A percentile compares a stretch with the other conserved stretches of the same genome.
Conservation (phyloP, 345 rosid genomes). For the Hevea brasiliensis region DNA sequence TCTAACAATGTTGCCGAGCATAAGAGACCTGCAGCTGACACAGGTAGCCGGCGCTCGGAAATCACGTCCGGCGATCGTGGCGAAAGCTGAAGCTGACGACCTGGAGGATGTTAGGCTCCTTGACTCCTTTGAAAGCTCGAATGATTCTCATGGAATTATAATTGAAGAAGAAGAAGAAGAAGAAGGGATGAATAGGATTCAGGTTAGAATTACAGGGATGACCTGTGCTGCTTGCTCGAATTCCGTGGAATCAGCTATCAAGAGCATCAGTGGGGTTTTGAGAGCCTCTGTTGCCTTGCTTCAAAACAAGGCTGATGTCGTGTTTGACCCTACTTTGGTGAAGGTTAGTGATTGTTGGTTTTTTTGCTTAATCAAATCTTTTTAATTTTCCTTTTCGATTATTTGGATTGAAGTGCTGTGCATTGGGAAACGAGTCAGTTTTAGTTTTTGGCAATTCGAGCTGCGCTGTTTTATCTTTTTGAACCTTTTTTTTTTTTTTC, state of each 20-base stretch:
- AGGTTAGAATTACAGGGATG: constrained; percentile 89
- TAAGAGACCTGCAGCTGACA: constrained; percentile 69
- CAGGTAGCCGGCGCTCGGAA: constrained; percentile 34
- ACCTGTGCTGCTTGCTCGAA: constrained; percentile 98
- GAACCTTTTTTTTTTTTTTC: background rate
- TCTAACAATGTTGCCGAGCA: constrained; percentile 58
- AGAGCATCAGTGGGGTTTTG: constrained; percentile 59
- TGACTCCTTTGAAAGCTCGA: constrained; percentile 52
- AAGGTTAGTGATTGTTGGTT: constrained; percentile 37
- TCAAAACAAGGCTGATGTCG: constrained; percentile 83
- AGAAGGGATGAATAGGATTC: constrained; percentile 57
- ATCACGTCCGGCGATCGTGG: constrained; percentile 2
- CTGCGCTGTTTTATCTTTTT: background rate
- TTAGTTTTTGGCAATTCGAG: background rate
- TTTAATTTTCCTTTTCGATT: background rate
- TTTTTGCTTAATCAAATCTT: background rate
- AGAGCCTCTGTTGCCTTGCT: constrained; percentile 88
- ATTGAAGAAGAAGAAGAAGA: constrained; percentile 38
- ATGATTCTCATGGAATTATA: constrained; percentile 21
- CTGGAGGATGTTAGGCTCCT: constrained; percentile 89
- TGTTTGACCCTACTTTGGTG: constrained; percentile 68
- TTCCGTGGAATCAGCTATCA: constrained; percentile 87
- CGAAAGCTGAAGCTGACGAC: constrained; percentile 32
- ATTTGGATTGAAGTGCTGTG: background rate
- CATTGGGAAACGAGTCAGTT: background rate